A percentile compares a stretch with the other conserved stretches of the same genome.
phyloP scores from a whole-genome alignment of 352 stramenopile species.

The Globisporangium middletonii region DNA sequence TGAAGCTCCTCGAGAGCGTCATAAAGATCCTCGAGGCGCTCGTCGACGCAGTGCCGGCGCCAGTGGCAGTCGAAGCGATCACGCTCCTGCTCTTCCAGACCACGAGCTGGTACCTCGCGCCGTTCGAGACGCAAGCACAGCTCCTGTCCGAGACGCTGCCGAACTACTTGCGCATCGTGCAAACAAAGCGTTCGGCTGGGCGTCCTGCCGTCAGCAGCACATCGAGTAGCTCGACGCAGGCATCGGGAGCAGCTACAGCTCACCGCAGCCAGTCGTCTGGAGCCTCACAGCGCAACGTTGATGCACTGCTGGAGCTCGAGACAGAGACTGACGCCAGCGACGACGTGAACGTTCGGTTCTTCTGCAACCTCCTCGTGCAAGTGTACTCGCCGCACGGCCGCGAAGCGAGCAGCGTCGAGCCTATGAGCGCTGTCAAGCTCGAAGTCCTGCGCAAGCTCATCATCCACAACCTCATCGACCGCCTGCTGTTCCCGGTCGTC shows the following conservation, averaged over 20 bases:
- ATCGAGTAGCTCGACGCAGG: neutral
- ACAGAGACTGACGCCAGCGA: constrained; percentile 5
- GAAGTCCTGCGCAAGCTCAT: constrained; percentile 41
- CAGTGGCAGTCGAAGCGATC: constrained; percentile 39
- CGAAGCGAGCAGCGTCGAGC: constrained; percentile 18
- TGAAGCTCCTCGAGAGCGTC: constrained; percentile 51
- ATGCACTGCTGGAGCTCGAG: constrained; percentile 18
- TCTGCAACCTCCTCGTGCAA: constrained; percentile 72
- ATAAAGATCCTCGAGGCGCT: constrained; percentile 57
- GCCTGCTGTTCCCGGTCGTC: constrained; percentile 44
- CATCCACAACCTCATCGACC: constrained; percentile 64
- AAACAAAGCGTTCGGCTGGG: constrained; percentile 9
- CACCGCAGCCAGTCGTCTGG: constrained; percentile 11
- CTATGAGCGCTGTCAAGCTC: constrained; percentile 29
- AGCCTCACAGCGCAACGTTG: constrained; percentile 9
- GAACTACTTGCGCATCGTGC: constrained; percentile 48
- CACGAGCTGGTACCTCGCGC: constrained; percentile 71
- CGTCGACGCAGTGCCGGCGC: constrained; percentile 26
- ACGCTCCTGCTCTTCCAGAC: constrained; percentile 72
- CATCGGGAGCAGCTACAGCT: neutral
- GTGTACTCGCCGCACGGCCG: constrained; percentile 33
- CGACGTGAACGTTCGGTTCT: constrained; percentile 62
- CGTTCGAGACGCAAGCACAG: constrained; percentile 70
- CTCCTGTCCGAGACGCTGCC: constrained; percentile 55
- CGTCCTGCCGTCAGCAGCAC: neutral